Evolutionary conservation across 2,329 filamentous ascomycete species (phyloP), one percentile per base, ranked within the genome.

Genomic region (Aspergillus carbonarius): DNA sequence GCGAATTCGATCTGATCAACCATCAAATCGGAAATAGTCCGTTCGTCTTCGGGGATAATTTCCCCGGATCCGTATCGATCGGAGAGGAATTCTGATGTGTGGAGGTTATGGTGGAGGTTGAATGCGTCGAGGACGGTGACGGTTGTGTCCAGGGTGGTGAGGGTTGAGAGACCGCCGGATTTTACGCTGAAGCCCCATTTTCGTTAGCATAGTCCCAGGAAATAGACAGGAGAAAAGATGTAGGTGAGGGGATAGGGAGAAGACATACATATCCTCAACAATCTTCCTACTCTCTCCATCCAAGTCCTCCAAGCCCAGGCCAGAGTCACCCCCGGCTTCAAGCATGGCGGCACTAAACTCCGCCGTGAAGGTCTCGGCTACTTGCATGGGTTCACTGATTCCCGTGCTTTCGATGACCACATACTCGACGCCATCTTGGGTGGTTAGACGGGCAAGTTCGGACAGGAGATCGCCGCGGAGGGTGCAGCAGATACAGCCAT

Each of bases 1-100:
- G 88, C 88, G 65, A 92, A 92, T 72, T 92, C 89, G 59, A 91
- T 89, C 67, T 91, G 88, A 64, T 91, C 88, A 0, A 90, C 87
- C 82, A 91, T 89, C 0, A 92, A 79, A 63, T 91, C 88, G 0
- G 88, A 90, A 2, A 92, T 88, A 0, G 87, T 91, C 0, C 88
- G 78, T 63, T 92, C 88, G 60, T 92, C 89, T 63, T 91, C 88
- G 0, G 84, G 71, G 5, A 83, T 78, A 1, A 88, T 84, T 27
- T 88, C 85, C 5, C 87, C 81, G 12, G 79, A 72, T 1, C 81
- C 79, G 56, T 83, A 85, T 1, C 88, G 82, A 20, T 85, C 82
- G 0, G 86, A 87, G 0, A 91, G 74, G 13, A 91, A 81, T 58
- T 91, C 87, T 1, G 82, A 80, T 0, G 89, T 91, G 65, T 88